Conservation (phyloP, 208 protist genomes). For the Trypanosoma congolense region DNA sequence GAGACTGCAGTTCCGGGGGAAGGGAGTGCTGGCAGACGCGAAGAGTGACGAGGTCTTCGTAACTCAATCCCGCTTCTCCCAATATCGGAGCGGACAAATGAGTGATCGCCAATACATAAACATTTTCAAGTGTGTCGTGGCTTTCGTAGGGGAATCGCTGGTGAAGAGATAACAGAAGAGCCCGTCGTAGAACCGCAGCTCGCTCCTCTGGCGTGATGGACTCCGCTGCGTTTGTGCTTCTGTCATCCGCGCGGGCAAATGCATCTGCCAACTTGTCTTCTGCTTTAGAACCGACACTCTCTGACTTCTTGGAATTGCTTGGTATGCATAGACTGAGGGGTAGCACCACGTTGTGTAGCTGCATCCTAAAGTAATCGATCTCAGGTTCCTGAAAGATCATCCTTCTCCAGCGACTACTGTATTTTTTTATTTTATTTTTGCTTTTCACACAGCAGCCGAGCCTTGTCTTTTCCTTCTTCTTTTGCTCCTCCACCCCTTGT, state of each 20-base stretch:
- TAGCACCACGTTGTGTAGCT: slow-evolving; percentile 36
- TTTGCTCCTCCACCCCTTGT: no score
- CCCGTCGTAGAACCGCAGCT: slow-evolving; percentile 48
- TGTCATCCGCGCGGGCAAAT: not conserved
- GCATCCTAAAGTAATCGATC: slow-evolving; percentile 57
- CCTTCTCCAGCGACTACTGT: no score
- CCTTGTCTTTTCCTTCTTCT: no score
- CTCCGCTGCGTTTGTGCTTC: slow-evolving; percentile 1
- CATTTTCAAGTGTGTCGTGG: slow-evolving; percentile 53
- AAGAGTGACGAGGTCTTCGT: slow-evolving; percentile 33
- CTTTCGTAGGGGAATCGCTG: slow-evolving; percentile 57
- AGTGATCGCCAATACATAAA: slow-evolving; percentile 58
- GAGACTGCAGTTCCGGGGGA: slow-evolving; percentile 34
- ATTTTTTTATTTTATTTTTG: no score
- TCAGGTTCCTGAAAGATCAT: slow-evolving; percentile 73
- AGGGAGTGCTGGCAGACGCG: slow-evolving; percentile 34
- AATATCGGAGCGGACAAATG: slow-evolving; percentile 39
- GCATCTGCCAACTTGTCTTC: not conserved
- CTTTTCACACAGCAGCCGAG: no score
- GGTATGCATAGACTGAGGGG: slow-evolving; percentile 23
- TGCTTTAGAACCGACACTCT: not conserved
- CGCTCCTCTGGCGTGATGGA: slow-evolving; percentile 39
- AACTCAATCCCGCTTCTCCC: slow-evolving; percentile 22
- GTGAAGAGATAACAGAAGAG: slow-evolving; percentile 41
- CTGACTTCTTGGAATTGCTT: not conserved